phyloP scores from a whole-genome alignment of 2,329 filamentous ascomycete species.

The Claviceps monticola region DNA sequence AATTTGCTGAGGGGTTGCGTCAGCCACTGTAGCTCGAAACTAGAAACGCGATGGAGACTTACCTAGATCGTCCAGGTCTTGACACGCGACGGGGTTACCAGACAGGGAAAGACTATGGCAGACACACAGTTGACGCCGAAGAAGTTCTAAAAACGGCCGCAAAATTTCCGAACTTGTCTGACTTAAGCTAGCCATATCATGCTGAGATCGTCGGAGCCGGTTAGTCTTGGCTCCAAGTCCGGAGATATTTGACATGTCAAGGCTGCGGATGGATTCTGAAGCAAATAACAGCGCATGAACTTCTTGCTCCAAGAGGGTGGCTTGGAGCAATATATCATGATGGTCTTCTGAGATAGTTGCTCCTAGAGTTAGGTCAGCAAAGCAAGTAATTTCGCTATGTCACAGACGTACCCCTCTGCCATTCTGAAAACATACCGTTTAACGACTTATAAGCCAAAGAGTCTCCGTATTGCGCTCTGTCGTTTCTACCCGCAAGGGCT shows the following conservation, averaged over 20 bases:
- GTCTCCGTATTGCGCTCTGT: constrained; percentile 30
- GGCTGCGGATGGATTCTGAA: constrained; percentile 39
- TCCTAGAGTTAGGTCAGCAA: constrained; percentile 16
- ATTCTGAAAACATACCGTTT: constrained; percentile 26
- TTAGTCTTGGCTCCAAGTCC: constrained; percentile 14
- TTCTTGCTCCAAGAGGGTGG: constrained; percentile 40
- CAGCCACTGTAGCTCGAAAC: neutral
- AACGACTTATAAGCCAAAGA: constrained; percentile 37
- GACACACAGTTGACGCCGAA: constrained; percentile 30
- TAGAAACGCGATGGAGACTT: constrained; percentile 6
- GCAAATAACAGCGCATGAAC: constrained; percentile 41
- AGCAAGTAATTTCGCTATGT: neutral
- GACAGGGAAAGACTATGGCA: constrained; percentile 38
- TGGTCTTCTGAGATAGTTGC: constrained; percentile 34
- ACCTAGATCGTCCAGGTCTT: constrained; percentile 37
- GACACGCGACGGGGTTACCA: constrained; percentile 32
- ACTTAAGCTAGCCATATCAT: constrained; percentile 11
- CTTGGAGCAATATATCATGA: constrained; percentile 32
- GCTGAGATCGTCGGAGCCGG: constrained; percentile 11
- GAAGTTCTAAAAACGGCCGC: constrained; percentile 34
- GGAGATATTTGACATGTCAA: constrained; percentile 35
- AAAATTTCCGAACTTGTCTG: constrained; percentile 26
- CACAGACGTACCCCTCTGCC: neutral
- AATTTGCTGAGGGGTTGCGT: constrained; percentile 14
- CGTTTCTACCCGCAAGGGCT: constrained; percentile 23